Conservation (phyloP, 2,329 filamentous ascomycete genomes). For the Colletotrichum gigasporum region DNA sequence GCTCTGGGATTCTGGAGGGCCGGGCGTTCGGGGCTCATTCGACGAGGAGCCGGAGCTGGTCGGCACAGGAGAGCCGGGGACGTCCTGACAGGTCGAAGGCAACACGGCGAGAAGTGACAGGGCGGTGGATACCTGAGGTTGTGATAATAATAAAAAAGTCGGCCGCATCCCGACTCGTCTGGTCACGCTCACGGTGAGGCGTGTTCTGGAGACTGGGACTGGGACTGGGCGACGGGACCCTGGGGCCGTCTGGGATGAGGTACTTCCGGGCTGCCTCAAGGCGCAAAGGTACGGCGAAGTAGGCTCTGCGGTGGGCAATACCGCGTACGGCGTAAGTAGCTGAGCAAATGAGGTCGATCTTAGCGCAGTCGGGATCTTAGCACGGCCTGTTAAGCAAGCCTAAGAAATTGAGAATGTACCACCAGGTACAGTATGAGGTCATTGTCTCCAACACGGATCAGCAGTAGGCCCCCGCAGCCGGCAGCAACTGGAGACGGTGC, state of each 20-base stretch:
- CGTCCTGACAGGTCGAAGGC: conserved; percentile 8
- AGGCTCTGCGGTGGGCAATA: too few species aligned
- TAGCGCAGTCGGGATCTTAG: too few species aligned
- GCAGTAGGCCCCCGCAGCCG: neutral
- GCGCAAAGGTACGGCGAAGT: neutral
- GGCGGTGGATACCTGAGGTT: conserved; percentile 1
- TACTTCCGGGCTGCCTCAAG: neutral
- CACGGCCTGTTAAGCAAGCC: too few species aligned
- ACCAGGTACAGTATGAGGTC: conserved; percentile 23
- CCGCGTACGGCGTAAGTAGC: too few species aligned
- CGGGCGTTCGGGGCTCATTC: neutral
- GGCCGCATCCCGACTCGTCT: neutral
- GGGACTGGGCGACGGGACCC: neutral
- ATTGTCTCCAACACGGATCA: conserved; percentile 19
- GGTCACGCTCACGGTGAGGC: neutral
- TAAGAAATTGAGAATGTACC: neutral
- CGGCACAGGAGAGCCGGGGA: conserved; percentile 5
- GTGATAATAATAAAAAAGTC: neutral
- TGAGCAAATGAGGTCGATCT: too few species aligned
- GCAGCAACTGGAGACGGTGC: conserved; percentile 20
- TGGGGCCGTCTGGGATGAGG: neutral
- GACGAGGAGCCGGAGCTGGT: neutral
- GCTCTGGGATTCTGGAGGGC: neutral
- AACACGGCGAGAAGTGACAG: conserved; percentile 11
- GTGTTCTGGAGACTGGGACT: neutral